A percentile compares a stretch with the other conserved stretches of the same genome.
Conservation (phyloP, 495 filamentous ascomycete genomes). For the Mycothermus thermophilus region DNA sequence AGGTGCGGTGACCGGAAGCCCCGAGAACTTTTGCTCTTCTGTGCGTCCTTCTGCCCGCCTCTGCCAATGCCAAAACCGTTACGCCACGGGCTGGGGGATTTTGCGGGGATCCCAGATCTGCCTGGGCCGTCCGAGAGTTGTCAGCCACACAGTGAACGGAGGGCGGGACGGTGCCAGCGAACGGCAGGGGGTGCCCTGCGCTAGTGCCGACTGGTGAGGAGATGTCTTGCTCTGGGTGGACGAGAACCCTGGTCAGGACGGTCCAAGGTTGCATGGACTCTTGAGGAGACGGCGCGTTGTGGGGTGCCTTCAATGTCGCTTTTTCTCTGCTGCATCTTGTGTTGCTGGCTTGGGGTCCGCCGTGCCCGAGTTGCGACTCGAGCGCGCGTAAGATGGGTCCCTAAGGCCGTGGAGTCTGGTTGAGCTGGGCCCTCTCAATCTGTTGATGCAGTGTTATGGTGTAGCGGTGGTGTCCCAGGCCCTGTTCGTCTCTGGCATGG, state of each 20-base stretch:
- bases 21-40: not conserved
- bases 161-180: conserved; percentile 2
- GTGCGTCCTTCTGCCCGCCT: not conserved
- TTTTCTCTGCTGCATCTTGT: not conserved
- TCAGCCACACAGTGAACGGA: conserved; percentile 6
- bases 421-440: not conserved
- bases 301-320: conserved; percentile 12
- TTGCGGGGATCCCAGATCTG: not conserved
- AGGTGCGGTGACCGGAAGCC: no score
- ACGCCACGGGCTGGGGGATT: no score
- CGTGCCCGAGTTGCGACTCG: not conserved
- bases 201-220: conserved; percentile 2
- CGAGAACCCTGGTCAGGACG: not conserved
- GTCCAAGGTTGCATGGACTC: conserved; percentile 8
- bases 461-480: not conserved
- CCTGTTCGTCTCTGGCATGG: not conserved
- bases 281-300: conserved; percentile 6
- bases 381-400: conserved; percentile 3
- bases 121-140: not conserved
- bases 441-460: not conserved
- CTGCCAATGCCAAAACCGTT: no score
- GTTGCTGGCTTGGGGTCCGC: not conserved
- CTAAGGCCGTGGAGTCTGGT: no score
- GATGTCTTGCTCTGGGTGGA: not conserved
- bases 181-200: conserved; percentile 6